These are phyloP conservation scores for Lichenothelia convexa DNA, from an alignment of 495 filamentous ascomycete genomes.

Conservation along the genomic window DNA sequence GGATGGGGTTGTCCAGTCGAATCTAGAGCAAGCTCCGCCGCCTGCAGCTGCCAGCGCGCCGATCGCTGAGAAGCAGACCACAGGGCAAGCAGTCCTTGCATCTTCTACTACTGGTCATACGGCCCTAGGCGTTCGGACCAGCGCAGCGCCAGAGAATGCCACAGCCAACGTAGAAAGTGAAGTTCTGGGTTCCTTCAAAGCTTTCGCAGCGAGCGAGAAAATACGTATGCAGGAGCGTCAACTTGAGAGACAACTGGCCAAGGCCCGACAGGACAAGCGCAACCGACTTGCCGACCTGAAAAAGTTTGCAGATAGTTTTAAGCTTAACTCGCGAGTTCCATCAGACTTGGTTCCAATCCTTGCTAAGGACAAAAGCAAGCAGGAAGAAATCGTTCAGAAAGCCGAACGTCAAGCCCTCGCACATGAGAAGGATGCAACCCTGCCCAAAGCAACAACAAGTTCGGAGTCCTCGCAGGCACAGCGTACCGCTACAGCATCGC, in stretches of 20 bases:
- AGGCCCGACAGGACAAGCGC: constrained; percentile 54
- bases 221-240: constrained; percentile 51
- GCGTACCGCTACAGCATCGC: constrained; percentile 11
- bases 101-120: too few relatives aligned
- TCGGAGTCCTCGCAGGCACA: constrained; percentile 34
- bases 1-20: too few relatives aligned
- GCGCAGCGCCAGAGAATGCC: too few relatives aligned
- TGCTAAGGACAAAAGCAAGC: constrained; percentile 83
- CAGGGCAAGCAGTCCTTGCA: too few relatives aligned
- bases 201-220: constrained; percentile 65
- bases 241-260: constrained; percentile 42
- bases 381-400: constrained; percentile 79
- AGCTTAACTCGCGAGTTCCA: constrained; percentile 77
- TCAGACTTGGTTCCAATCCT: constrained; percentile 85
- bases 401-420: constrained; percentile 31
- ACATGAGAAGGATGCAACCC: constrained; percentile 15
- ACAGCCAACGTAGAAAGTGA: constrained; percentile 63
- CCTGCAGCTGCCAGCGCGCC: too few relatives aligned
- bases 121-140: too few relatives aligned
- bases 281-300: constrained; percentile 84
- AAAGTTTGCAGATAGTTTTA: constrained; percentile 88
- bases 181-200: constrained; percentile 60
- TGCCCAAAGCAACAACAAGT: constrained; percentile 41
- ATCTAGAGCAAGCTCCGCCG: too few relatives aligned
- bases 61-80: too few relatives aligned